Evolutionary conservation across 1,284 basidiomycete genomes (phyloP).

Genomic region (Phylloporus sp.): DNA sequence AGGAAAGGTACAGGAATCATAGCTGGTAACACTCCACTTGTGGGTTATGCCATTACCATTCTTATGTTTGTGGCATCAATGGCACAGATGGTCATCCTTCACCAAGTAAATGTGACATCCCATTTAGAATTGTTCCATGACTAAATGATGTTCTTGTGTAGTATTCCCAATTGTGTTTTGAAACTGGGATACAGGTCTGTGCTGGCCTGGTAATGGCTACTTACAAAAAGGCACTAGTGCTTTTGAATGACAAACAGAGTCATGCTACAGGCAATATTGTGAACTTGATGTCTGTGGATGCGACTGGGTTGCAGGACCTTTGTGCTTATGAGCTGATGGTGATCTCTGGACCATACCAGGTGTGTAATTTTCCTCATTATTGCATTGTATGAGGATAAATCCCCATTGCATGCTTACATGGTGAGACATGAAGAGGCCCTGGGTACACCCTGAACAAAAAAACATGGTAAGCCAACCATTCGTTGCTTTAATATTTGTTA

Average conservation of each 20-base stretch:
- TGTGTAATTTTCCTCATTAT: conserved; percentile 32
- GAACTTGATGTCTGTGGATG: conserved; percentile 90
- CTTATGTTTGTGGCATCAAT: conserved; percentile 83
- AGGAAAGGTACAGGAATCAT: conserved; percentile 29
- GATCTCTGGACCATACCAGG: conserved; percentile 74
- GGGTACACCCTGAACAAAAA: too few species aligned
- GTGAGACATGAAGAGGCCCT: too few species aligned
- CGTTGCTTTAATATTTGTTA: too few species aligned
- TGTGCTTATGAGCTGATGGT: conserved; percentile 80
- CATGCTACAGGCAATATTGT: conserved; percentile 91
- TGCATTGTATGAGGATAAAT: too few species aligned
- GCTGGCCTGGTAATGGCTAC: conserved; percentile 86
- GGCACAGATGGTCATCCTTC: conserved; percentile 81
- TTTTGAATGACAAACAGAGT: conserved; percentile 83
- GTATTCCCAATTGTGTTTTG: conserved; percentile 85
- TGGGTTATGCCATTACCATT: conserved; percentile 79
- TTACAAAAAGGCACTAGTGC: conserved; percentile 85
- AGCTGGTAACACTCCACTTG: conserved; percentile 41
- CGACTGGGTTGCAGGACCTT: conserved; percentile 86
- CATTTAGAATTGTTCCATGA: neutral
- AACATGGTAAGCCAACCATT: too few species aligned
- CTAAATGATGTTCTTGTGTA: conserved; percentile 26
- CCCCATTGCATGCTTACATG: too few species aligned
- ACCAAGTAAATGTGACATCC: conserved; percentile 61
- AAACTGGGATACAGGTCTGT: conserved; percentile 91